Conservation (phyloP, 2,329 filamentous ascomycete species). For the Samsoniella hepiali region DNA sequence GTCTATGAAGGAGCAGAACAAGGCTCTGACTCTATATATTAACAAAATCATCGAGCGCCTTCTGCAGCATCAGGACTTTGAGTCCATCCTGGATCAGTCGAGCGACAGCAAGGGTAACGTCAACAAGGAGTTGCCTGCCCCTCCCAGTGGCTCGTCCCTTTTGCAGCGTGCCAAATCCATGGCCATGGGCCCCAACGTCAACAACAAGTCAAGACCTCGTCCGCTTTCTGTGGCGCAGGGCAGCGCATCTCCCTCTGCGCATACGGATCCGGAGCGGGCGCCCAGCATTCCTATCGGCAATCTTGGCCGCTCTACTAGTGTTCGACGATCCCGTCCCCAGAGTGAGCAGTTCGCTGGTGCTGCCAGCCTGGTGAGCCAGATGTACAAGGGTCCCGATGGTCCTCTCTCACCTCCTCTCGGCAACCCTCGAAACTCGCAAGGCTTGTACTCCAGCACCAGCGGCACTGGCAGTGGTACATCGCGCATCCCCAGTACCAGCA, state of each 20-base stretch:
- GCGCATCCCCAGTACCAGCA: constrained; percentile 49
- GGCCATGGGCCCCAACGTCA: constrained; percentile 41
- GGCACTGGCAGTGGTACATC: constrained; percentile 48
- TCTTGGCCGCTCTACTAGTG: constrained; percentile 52
- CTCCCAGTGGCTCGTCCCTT: constrained; percentile 51
- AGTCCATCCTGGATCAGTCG: constrained; percentile 84
- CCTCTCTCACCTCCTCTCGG: constrained; percentile 58
- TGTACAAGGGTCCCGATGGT: constrained; percentile 74
- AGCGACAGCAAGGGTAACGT: constrained; percentile 54
- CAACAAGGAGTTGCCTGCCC: constrained; percentile 82
- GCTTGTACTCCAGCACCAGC: constrained; percentile 57
- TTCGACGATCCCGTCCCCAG: constrained; percentile 55
- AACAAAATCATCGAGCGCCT: constrained; percentile 98
- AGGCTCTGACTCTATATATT: constrained; percentile 94
- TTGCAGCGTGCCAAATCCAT: constrained; percentile 62
- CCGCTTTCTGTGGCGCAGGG: constrained; percentile 56
- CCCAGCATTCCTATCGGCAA: constrained; percentile 70
- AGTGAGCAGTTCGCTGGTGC: constrained; percentile 62
- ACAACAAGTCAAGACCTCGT: constrained; percentile 42
- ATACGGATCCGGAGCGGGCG: constrained; percentile 68
- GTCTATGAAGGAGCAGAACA: constrained; percentile 86
- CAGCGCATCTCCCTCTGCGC: constrained; percentile 36
- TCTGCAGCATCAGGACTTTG: constrained; percentile 90
- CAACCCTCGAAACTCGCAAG: constrained; percentile 58
- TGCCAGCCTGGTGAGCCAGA: constrained; percentile 75